These are phyloP conservation scores for Ramaria sp. DNA, from an alignment of 768 basidiomycete species.

Conservation along the genomic window DNA sequence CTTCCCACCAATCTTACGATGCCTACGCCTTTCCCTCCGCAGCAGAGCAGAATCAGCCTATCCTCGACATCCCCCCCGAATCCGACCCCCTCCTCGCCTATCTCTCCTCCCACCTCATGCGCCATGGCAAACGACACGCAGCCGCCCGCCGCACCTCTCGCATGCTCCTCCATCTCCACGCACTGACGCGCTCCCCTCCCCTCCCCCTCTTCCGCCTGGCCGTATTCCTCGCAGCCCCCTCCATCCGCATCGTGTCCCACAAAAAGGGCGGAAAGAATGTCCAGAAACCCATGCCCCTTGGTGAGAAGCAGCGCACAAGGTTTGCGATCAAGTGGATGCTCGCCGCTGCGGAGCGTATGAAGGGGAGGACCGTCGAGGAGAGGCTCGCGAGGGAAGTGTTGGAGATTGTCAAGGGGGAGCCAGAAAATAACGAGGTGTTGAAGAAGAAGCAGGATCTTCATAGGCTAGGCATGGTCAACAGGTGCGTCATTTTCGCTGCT, in stretches of 20 bases:
- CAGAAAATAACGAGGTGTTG: conserved; percentile 38
- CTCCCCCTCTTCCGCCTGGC: conserved; percentile 72
- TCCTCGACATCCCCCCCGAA: conserved; percentile 56
- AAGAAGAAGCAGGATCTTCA: conserved; percentile 54
- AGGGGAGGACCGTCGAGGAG: conserved; percentile 30
- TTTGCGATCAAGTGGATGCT: conserved; percentile 66
- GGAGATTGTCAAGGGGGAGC: conserved; percentile 38
- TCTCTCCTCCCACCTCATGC: conserved; percentile 50
- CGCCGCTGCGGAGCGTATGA: conserved; percentile 30
- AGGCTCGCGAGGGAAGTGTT: conserved; percentile 75
- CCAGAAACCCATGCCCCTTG: conserved; percentile 57
- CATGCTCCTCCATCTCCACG: conserved; percentile 64
- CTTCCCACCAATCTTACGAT: neutral
- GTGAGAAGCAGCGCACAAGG: conserved; percentile 68
- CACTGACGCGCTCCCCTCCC: conserved; percentile 66
- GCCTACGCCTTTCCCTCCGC: neutral
- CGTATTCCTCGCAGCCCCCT: conserved; percentile 55
- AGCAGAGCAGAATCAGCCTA: neutral
- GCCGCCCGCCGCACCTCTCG: conserved; percentile 44
- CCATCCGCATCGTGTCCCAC: conserved; percentile 48
- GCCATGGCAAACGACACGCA: conserved; percentile 51
- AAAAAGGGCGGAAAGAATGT: conserved; percentile 56
- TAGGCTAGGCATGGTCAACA: conserved; percentile 62
- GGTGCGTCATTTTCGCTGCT: conserved; percentile 32
- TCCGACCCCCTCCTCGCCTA: conserved; percentile 66